A percentile compares a stretch with the other conserved stretches of the same genome.
Evolutionary conservation across 768 basidiomycete species (phyloP).

Genomic region (Royoungia palumana): DNA sequence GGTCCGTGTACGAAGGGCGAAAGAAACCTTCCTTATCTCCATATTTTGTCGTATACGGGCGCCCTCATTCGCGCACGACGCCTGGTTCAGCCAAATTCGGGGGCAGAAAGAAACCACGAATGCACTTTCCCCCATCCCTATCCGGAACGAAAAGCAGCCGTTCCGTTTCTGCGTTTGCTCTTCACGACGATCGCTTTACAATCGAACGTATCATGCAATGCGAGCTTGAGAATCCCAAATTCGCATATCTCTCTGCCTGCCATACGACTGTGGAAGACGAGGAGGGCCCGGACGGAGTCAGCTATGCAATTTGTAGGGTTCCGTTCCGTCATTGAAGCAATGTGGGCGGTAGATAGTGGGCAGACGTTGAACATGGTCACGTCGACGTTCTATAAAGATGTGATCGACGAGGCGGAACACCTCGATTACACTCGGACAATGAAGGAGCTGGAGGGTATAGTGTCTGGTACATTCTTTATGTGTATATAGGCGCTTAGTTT

Average conservation of each 20-base stretch:
- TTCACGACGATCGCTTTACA: not conserved
- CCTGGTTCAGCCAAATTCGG: too few species aligned
- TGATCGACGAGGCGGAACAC: conserved; percentile 2
- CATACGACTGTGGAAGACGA: not conserved
- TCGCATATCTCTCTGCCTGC: not conserved
- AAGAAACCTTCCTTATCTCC: too few species aligned
- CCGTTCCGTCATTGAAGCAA: not conserved
- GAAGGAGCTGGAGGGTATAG: not conserved
- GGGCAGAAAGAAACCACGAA: too few species aligned
- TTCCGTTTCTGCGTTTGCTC: not conserved
- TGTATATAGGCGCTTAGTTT: conserved; percentile 15
- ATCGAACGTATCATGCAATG: not conserved
- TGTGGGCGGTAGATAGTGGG: conserved; percentile 19
- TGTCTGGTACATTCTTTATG: conserved; percentile 9
- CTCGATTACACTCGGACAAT: conserved; percentile 3
- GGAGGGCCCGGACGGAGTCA: not conserved
- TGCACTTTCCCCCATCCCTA: too few species aligned
- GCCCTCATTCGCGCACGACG: too few species aligned
- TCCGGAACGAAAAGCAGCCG: not conserved
- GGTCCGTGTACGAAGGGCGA: too few species aligned
- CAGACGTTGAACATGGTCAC: conserved; percentile 2
- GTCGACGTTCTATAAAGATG: conserved; percentile 4
- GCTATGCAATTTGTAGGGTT: not conserved
- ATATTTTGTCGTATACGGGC: too few species aligned
- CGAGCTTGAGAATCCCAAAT: not conserved